Conservation (phyloP, 208 protist genomes). For the Trypanosoma melophagium region DNA sequence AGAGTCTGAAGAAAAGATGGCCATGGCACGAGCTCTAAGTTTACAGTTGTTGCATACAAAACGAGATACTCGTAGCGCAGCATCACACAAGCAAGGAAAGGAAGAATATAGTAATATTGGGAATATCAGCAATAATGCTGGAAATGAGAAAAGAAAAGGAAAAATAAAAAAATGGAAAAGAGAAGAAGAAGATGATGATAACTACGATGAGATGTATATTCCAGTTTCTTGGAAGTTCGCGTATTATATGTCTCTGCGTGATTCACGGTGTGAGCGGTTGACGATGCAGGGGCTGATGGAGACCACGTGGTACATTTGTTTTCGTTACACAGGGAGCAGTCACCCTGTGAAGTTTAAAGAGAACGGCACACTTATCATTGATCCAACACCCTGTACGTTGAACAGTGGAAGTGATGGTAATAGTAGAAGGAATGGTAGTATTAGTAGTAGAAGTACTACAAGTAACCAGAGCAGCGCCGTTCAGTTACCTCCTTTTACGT, state of each 20-base stretch:
- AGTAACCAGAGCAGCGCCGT: neutral
- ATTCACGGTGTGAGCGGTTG: conserved; percentile 42
- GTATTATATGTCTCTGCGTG: conserved; percentile 80
- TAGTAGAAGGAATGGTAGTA: neutral
- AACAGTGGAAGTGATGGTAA: neutral
- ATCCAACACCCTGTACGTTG: conserved; percentile 28
- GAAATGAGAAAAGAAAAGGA: conserved; percentile 11
- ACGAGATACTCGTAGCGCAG: conserved; percentile 24
- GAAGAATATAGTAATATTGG: neutral
- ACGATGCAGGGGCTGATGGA: conserved; percentile 63
- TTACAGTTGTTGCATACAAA: conserved; percentile 47
- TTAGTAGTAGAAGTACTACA: neutral
- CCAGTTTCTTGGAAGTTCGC: conserved; percentile 90
- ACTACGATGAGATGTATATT: conserved; percentile 34
- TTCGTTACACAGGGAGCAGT: conserved; percentile 51
- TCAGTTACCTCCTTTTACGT: conserved; percentile 31
- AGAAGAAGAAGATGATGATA: conserved; percentile 23
- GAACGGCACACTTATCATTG: conserved; percentile 40
- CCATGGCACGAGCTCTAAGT: conserved; percentile 61
- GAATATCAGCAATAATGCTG: neutral
- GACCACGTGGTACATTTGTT: conserved; percentile 59
- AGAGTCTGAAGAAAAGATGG: conserved; percentile 63
- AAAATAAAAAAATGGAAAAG: neutral
- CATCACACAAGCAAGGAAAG: neutral
- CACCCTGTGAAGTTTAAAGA: conserved; percentile 50